These are phyloP conservation scores for Pythium utonaiense DNA, from an alignment of 352 stramenopile species.

Conservation along the genomic window DNA sequence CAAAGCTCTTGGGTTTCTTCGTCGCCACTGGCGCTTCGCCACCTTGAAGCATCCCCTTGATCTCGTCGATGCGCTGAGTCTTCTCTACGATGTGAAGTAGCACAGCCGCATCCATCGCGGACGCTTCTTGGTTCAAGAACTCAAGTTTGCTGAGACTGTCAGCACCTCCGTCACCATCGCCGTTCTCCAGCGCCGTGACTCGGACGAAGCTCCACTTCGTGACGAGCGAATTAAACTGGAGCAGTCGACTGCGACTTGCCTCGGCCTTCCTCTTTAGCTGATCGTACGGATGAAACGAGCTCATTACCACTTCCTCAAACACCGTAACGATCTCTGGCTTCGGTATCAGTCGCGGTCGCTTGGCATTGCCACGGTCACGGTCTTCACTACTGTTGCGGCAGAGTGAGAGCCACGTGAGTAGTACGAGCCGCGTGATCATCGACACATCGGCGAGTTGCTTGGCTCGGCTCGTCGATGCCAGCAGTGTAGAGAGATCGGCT, in stretches of 20 bases:
- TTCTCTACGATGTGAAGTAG: slow-evolving; percentile 12
- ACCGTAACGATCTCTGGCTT: neutral
- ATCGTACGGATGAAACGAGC: slow-evolving; percentile 62
- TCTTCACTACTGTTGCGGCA: neutral
- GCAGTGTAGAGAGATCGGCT: slow-evolving; percentile 36
- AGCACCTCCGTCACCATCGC: neutral
- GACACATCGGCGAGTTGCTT: slow-evolving; percentile 7
- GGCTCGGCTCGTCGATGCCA: neutral
- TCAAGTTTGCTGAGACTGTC: slow-evolving; percentile 3
- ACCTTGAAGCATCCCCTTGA: neutral
- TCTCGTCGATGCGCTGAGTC: slow-evolving; percentile 4
- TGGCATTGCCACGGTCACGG: neutral
- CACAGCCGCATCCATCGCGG: neutral
- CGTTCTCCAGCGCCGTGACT: slow-evolving; percentile 4
- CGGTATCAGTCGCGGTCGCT: neutral
- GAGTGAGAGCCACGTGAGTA: slow-evolving; percentile 29
- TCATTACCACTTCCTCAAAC: slow-evolving; percentile 12
- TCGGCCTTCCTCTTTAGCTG: slow-evolving; percentile 33
- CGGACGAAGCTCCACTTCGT: slow-evolving; percentile 21
- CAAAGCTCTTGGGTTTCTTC: slow-evolving; percentile 17
- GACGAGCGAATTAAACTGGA: slow-evolving; percentile 27
- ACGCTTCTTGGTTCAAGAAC: neutral
- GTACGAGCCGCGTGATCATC: slow-evolving; percentile 31
- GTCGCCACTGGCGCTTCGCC: neutral
- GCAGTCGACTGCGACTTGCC: slow-evolving; percentile 1